Conservation (phyloP, 257 asterid genomes). For the Nicotiana benthamiana region DNA sequence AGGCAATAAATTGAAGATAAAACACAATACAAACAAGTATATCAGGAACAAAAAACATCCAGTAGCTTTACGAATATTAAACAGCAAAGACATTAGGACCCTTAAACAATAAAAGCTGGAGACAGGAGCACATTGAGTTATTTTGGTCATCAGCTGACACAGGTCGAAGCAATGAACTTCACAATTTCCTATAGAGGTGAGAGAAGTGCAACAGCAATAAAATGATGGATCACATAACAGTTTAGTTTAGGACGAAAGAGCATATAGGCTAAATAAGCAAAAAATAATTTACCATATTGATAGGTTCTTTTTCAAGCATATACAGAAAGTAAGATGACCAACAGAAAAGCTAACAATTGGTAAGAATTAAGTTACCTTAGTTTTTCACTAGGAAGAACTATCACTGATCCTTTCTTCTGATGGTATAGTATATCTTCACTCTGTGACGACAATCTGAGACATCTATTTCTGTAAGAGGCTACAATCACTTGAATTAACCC, state of each 20-base stretch:
- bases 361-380: conserved; percentile 31
- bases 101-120: neutral
- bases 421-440: conserved; percentile 18
- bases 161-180: neutral
- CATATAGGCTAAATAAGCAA: neutral
- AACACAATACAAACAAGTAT: neutral
- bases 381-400: conserved; percentile 37
- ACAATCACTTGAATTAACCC: conserved; percentile 46
- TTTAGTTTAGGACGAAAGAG: neutral
- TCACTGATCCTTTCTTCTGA: conserved; percentile 26
- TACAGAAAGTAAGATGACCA: neutral
- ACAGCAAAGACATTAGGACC: neutral
- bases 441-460: conserved; percentile 11
- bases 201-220: neutral
- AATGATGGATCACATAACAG: neutral
- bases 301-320: neutral
- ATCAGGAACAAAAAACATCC: neutral
- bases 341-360: neutral
- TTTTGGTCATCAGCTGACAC: neutral
- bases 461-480: conserved; percentile 51
- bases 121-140: neutral
- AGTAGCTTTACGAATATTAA: neutral
- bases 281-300: neutral
- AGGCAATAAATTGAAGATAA: neutral
- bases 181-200: neutral